Evolutionary conservation across 129 eudicot species (phyloP).

Genomic region (Calendula officinalis): DNA sequence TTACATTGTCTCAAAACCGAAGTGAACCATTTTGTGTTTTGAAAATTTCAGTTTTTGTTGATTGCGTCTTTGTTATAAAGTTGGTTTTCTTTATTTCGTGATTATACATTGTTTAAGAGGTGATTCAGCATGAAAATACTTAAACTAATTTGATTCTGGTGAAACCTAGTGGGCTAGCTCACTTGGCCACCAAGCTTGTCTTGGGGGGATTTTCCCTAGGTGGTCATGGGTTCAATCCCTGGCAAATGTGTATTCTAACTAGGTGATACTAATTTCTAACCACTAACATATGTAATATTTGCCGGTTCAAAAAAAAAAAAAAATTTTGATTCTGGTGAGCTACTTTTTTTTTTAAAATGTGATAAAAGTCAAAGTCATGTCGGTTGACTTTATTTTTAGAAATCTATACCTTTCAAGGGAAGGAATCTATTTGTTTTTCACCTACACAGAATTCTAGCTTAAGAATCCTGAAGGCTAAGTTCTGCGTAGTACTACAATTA

Average conservation of each 20-base stretch:
- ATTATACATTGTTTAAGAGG: conserved; percentile 3
- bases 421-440: conserved; percentile 18
- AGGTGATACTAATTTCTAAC: too few relatives aligned
- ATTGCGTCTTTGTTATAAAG: neutral
- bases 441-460: neutral
- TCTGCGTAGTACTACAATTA: too few relatives aligned
- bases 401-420: neutral
- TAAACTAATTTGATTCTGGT: neutral
- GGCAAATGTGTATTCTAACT: too few relatives aligned
- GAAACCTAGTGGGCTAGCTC: too few relatives aligned
- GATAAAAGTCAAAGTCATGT: conserved; percentile 8
- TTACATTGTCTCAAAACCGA: neutral
- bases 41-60: neutral
- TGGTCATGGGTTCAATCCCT: too few relatives aligned
- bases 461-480: neutral
- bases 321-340: too few relatives aligned
- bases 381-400: conserved; percentile 9
- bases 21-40: neutral
- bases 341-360: neutral
- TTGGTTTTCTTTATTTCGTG: neutral
- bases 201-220: too few relatives aligned
- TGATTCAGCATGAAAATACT: conserved; percentile 15
- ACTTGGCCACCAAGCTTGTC: too few relatives aligned
- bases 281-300: too few relatives aligned
- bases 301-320: too few relatives aligned